Evolutionary conservation across 2,329 filamentous ascomycete genomes (phyloP), one percentile per base, ranked within the genome.

Genomic region (Microcyclospora pomicola): DNA sequence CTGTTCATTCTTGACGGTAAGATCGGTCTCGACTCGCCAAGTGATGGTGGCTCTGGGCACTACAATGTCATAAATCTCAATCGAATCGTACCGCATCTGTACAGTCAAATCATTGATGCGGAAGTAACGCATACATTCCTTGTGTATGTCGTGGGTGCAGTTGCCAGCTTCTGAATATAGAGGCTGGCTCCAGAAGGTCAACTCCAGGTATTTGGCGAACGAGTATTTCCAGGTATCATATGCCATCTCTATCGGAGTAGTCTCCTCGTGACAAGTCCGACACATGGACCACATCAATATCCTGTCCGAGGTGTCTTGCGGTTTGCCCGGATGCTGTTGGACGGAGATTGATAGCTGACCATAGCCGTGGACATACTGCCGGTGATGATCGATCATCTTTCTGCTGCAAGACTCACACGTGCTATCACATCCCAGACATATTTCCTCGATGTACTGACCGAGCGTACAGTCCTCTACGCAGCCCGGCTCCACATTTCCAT

Each of bases 201-300:
- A 68, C 60, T 98, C 91, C n/a, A 98, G 69, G 53, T 96, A 98
- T 60, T 98, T 98, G 9, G 85, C 91, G 53, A 98, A 93, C 0
- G 91, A 98, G 58, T 98, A 98, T 58, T 92, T 95, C 82, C 86
- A 98, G 0, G 87, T 92, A 51, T 77, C 86, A 40, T 86, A 78
- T 1, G 88, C 95, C 85, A 98, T 95, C 27, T 80, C 78, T 48
- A 83, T 82, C 34, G 87, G 78, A 30, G 85, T 82, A 0, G 88
- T 93, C 56, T 96, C 87, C 48, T 84, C 84, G 37, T 83, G 80
- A 59, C 92, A 98, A 24, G 83, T 71, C 51, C 93, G 91, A 65
- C 91, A 98, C 50, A 81, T 85, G 48, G 85, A 96, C 92, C 92
- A 98, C 85, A 98, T 95, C 40, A 87, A 73, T 39, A 98, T 93